Conservation (phyloP, 352 stramenopile species). For the Discostella stelligera region DNA sequence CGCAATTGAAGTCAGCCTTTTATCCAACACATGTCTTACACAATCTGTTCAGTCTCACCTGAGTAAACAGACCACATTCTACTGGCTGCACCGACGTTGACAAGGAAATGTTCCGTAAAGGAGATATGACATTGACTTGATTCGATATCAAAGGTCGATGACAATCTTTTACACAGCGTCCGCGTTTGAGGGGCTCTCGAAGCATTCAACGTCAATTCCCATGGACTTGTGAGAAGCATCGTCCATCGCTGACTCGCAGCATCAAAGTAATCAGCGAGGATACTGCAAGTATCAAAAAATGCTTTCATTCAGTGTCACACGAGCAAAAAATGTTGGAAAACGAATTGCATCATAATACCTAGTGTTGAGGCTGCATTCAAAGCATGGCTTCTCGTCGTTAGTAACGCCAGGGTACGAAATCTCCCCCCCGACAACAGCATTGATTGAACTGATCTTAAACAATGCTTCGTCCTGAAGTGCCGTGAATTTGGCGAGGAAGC, state of each 20-base stretch:
- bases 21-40: background rate
- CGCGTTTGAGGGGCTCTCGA: slow-evolving; percentile 53
- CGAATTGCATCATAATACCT: slow-evolving; percentile 28
- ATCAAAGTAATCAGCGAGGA: slow-evolving; percentile 84
- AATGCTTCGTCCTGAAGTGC: slow-evolving; percentile 70
- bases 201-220: slow-evolving; percentile 78
- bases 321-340: background rate
- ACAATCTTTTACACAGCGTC: slow-evolving; percentile 60
- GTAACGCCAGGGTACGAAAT: slow-evolving; percentile 36
- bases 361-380: slow-evolving; percentile 59
- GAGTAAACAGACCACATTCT: slow-evolving; percentile 83
- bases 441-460: slow-evolving; percentile 71
- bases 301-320: slow-evolving; percentile 5
- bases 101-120: slow-evolving; percentile 83
- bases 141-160: slow-evolving; percentile 80
- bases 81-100: slow-evolving; percentile 74
- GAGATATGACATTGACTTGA: slow-evolving; percentile 75
- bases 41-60: slow-evolving; percentile 19
- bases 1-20: background rate
- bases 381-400: slow-evolving; percentile 49
- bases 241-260: slow-evolving; percentile 70
- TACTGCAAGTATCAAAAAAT: slow-evolving; percentile 24
- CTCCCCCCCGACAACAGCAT: slow-evolving; percentile 67
- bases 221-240: slow-evolving; percentile 70
- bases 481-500: background rate